Conservation (phyloP, 176 grass and related monocot genomes). For the Stipa capillata region DNA sequence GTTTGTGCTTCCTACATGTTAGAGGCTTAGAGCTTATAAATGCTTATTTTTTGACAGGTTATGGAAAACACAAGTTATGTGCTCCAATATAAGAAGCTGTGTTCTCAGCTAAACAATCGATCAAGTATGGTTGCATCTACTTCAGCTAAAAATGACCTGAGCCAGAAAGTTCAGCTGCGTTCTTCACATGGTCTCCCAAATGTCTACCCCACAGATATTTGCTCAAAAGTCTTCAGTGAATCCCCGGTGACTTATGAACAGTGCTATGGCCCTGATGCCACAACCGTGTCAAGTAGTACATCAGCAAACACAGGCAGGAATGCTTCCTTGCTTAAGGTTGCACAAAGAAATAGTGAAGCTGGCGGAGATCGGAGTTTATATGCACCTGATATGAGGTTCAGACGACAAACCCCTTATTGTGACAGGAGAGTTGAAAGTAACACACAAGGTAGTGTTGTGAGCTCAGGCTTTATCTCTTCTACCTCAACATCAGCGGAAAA, state of each 20-base stretch:
- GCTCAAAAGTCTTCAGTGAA: conserved; percentile 18
- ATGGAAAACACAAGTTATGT: conserved; percentile 59
- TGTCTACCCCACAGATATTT: conserved; percentile 13
- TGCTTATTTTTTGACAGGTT: conserved; percentile 44
- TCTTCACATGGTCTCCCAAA: conserved; percentile 24
- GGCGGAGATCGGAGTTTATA: conserved; percentile 29
- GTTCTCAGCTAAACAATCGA: conserved; percentile 46
- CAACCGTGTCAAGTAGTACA: conserved; percentile 22
- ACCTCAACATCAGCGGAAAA: conserved; percentile 44
- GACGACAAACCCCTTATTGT: conserved; percentile 17
- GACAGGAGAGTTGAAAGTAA: conserved; percentile 29
- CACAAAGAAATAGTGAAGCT: conserved; percentile 24
- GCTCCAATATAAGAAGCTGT: conserved; percentile 51
- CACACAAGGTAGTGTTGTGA: conserved; percentile 24
- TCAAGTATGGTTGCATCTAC: conserved; percentile 40
- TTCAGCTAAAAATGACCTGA: conserved; percentile 35
- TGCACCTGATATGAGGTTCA: conserved; percentile 32
- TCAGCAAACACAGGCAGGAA: conserved; percentile 27
- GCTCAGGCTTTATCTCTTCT: conserved; percentile 34
- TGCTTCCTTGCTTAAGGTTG: conserved; percentile 30
- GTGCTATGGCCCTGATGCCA: conserved; percentile 15
- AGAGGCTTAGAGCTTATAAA: conserved; percentile 21
- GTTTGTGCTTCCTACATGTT: conserved; percentile 10
- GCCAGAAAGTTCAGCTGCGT: conserved; percentile 22
- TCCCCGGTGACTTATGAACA: conserved; percentile 36